Conservation (phyloP, 31 red algal genomes). For the Odonthalia washingtoniensis region DNA sequence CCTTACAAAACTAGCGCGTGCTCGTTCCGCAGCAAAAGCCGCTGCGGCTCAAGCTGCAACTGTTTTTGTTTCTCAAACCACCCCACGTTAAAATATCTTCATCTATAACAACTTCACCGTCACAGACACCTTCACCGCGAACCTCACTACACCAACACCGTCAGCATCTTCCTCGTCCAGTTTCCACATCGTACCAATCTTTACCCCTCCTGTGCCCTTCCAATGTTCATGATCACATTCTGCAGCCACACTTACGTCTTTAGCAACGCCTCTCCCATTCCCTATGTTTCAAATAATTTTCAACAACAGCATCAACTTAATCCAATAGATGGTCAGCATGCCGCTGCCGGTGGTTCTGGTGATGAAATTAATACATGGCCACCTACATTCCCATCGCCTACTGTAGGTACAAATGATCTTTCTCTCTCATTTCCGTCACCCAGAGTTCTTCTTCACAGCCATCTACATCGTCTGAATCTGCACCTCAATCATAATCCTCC, state of each 20-base stretch:
- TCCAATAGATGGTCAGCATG: background rate
- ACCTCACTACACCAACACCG: background rate
- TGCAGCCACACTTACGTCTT: background rate
- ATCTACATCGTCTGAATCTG: too few species aligned
- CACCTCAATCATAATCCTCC: too few species aligned
- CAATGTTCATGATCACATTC: background rate
- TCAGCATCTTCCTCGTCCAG: background rate
- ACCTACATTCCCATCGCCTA: background rate
- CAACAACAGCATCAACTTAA: background rate
- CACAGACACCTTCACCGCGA: background rate
- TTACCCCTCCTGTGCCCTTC: background rate
- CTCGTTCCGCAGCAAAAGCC: conserved; percentile 14
- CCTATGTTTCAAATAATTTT: background rate
- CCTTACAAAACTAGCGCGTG: conserved; percentile 42
- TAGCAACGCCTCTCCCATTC: background rate
- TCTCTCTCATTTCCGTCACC: background rate
- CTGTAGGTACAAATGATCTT: background rate
- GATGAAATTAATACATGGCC: background rate
- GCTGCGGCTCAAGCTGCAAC: conserved; percentile 16
- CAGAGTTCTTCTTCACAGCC: too few species aligned
- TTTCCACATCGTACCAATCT: too few species aligned
- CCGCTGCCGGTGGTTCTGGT: background rate
- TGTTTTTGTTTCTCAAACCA: background rate
- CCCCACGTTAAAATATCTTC: background rate
- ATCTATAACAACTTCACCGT: background rate